These are phyloP conservation scores for Agrostemma githago DNA, from an alignment of 148 eudicot species.

Conservation along the genomic window DNA sequence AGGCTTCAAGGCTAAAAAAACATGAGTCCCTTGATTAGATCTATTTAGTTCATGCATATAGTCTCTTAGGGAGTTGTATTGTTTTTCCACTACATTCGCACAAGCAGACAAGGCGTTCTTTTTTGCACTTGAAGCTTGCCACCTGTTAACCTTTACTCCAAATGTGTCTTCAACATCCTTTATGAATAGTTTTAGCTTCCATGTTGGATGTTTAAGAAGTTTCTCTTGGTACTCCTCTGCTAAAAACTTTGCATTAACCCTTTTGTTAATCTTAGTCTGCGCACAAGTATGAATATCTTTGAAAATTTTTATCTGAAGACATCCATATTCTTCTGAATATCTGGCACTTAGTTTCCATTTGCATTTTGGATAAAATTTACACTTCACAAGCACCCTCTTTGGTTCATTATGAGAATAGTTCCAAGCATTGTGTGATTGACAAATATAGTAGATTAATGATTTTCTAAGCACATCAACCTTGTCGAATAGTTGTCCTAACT, in stretches of 20 bases:
- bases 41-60: neutral
- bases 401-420: too few relatives aligned
- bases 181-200: neutral
- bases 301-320: neutral
- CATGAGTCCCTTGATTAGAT: neutral
- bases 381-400: too few relatives aligned
- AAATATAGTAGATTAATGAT: neutral
- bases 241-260: neutral
- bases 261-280: neutral
- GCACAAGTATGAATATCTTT: conserved; percentile 1
- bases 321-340: neutral
- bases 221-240: neutral
- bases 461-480: neutral
- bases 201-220: too few relatives aligned
- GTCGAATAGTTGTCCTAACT: too few relatives aligned
- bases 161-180: neutral
- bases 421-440: neutral
- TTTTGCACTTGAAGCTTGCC: conserved; percentile 2
- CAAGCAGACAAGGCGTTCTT: neutral
- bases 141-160: neutral
- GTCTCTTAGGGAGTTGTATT: neutral
- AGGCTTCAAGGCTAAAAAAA: neutral
- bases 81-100: neutral
- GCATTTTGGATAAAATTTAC: too few relatives aligned
- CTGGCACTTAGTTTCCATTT: neutral